Evolutionary conservation across 495 filamentous ascomycete species (phyloP), one percentile per base, ranked within the genome.

Genomic region (Xylaria intraflava): DNA sequence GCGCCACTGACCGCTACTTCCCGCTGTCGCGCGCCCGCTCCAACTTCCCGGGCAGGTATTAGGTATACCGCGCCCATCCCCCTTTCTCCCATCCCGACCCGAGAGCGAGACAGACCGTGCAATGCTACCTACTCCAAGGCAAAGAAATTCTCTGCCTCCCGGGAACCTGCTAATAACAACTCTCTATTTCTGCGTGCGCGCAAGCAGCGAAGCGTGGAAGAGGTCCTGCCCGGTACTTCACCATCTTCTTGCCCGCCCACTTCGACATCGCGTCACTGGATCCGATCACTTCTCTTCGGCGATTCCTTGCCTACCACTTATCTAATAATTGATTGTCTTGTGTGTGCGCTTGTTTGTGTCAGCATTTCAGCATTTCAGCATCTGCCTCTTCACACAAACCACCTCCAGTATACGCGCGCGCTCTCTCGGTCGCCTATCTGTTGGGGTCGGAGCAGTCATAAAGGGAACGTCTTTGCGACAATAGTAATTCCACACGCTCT

Each of bases 1-100:
- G 52, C 44, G 14, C 43, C 35, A 9, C 49, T 55, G 52, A 55
- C 52, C 52, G 52, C 52, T 55, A 55, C 52, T 55, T 55, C 19
- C 10, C 26, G 31, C 51, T 10, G 19, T 27, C 19, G 40, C 49
- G 24, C 39, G 20, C 40, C 50, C 39, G 22, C 40, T 31, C 35
- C 44, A 22, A 27, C 26, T 51, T 38, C 29, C 45, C 16, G 33
- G 30, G 10, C 39, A 42, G 16, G 20, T 41, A 50, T 36, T 24
- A 33, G 47, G 49, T 23, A 7, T 14, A 51, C 50, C 50, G 24
- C 45, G 24, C 46, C 2, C 52, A 39, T 19, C 44, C 16, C 16
- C 52, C 40, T 33, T 40, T 29, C 38, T 38, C 47, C 52, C 36
- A 40, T 53, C 40, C 42, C 22, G n/a, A 17, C 19, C 20, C 29